Base-by-base conservation (phyloP, 441 rosid genomes). In the Geranium incanum region DNA sequence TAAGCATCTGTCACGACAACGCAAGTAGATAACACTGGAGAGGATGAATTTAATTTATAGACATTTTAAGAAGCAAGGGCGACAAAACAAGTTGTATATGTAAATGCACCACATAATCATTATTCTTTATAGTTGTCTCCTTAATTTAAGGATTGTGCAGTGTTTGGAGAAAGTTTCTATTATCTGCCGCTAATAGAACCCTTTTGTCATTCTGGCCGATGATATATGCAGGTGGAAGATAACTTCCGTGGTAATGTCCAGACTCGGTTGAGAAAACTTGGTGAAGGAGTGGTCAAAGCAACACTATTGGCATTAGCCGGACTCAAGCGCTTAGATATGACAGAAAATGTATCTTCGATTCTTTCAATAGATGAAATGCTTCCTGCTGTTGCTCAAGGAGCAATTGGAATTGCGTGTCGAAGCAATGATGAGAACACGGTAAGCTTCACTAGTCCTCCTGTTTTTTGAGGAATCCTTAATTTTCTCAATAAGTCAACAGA, bases 301-400 rank as follows among this genome's bases (percentile, higher is more conserved):
- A 94, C 97, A 19, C 75, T 94, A 9, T 84, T 94, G 83, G 99
- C 99, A 19, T 80, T 94, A 75, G 97, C 99, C 76, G 99, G 99
- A 71, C 93, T 94, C n/a, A 95, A 86, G 81, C 93, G 97, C 69
- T 77, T 95, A 77, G 83, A 78, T 78, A 90, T 95, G 97, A 90
- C 92, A 1, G 97, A 89, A 75, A 90, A 90, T 71, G 96, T 90
- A 33, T 83, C 96, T 41, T 82, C 90, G 16, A 76, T 84, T 70
- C 91, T 95, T 71, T 78, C 97, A 52, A 79, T 92, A 0, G 91
- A 92, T 68, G 96, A 95, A 69, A 95, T 95, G 97, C 97, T 95
- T 75, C 99, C 99, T 15, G 99, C 97, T 41, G 99, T 95, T 85
- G 99, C 99, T 77, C 99, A 95, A 80, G 99, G 99, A 36, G 99